Conservation (phyloP, 441 rosid genomes). For the Euphorbia celastroides region DNA sequence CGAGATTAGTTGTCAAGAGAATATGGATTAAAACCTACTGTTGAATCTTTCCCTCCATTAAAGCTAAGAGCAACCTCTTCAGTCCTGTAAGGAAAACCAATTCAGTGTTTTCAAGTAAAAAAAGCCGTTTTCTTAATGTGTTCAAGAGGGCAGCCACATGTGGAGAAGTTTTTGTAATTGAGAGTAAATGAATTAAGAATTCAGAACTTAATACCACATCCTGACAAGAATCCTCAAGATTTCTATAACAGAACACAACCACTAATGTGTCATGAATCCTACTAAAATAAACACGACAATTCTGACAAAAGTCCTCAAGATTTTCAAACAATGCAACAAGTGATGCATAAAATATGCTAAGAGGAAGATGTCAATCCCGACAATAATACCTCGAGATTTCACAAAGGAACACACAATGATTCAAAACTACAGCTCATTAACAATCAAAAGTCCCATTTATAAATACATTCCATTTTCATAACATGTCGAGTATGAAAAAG, state of each 20-base stretch:
- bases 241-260: conserved; percentile 9
- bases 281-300: background rate
- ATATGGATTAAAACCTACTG: conserved; percentile 47
- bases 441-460: background rate
- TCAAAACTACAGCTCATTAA: background rate
- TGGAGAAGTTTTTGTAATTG: conserved; percentile 4
- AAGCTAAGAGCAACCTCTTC: conserved; percentile 99
- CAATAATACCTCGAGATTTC: conserved; percentile 9
- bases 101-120: conserved; percentile 19
- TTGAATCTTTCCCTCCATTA: conserved; percentile 99
- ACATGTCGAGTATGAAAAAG: background rate
- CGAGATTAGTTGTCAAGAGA: conserved; percentile 8
- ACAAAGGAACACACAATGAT: conserved; percentile 11
- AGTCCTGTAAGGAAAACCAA: conserved; percentile 40
- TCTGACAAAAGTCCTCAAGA: conserved; percentile 12
- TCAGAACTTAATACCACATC: background rate
- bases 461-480: background rate
- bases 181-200: conserved; percentile 4
- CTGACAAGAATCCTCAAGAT: background rate
- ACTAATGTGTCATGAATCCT: conserved; percentile 1
- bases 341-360: background rate
- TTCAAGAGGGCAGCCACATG: background rate
- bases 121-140: background rate
- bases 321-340: background rate
- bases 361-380: conserved; percentile 10